Evolutionary conservation across 2,329 filamentous ascomycete species (phyloP).

Genomic region (Cladosporium colombiae): DNA sequence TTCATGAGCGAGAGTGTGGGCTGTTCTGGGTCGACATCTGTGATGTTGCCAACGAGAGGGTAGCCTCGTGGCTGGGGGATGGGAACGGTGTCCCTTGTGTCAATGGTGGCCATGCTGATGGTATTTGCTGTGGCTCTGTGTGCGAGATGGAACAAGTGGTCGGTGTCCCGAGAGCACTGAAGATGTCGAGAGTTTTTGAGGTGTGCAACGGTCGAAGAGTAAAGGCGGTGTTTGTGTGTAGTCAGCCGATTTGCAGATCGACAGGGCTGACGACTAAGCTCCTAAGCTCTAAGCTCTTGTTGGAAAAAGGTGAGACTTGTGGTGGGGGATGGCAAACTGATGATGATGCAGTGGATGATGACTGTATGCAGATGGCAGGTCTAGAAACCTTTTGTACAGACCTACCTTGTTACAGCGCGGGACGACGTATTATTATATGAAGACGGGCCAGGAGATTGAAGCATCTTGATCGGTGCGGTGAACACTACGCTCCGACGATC

Average conservation of each 20-base stretch:
- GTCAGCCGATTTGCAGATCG: conserved; percentile 9
- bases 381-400: not conserved
- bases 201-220: not conserved
- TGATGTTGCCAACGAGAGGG: conserved; percentile 66
- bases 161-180: not conserved
- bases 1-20: conserved; percentile 60
- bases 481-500: not conserved
- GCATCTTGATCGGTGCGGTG: conserved; percentile 1
- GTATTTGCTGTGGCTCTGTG: not conserved
- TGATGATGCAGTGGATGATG: not conserved
- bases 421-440: conserved; percentile 12
- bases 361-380: not conserved
- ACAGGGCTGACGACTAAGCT: conserved; percentile 11
- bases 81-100: conserved; percentile 27
- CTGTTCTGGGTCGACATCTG: conserved; percentile 62
- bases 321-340: not conserved
- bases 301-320: conserved; percentile 1
- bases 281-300: conserved; percentile 8
- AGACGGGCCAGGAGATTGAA: not conserved
- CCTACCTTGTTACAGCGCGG: not conserved
- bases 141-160: not conserved
- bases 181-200: not conserved
- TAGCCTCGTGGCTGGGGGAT: conserved; percentile 66
- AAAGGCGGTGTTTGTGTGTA: conserved; percentile 13
- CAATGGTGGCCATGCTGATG: conserved; percentile 24